A percentile compares a stretch with the other conserved stretches of the same genome.
Evolutionary conservation across 441 rosid genomes (phyloP).

Genomic region (Euphorbia corollata): DNA sequence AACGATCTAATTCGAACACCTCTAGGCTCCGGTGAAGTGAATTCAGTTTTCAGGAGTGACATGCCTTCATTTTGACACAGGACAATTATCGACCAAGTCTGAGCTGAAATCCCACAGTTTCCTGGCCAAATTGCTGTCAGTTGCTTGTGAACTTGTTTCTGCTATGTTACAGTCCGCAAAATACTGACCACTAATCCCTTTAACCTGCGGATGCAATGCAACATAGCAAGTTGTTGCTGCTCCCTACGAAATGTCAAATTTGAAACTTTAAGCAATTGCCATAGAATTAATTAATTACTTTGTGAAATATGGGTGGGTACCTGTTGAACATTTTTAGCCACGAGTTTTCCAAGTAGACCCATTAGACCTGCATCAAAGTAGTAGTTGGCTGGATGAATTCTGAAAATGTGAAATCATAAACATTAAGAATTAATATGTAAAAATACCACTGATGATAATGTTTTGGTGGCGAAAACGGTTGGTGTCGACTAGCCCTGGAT

Average conservation of each 20-base stretch:
- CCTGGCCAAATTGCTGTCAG: constrained; percentile 25
- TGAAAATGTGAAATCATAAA: neutral
- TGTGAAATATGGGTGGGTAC: constrained; percentile 18
- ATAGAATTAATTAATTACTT: neutral
- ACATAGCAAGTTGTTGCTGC: constrained; percentile 48
- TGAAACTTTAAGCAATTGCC: neutral
- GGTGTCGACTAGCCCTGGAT: constrained; percentile 38
- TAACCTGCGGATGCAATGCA: constrained; percentile 46
- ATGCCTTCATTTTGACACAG: neutral
- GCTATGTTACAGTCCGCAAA: constrained; percentile 36
- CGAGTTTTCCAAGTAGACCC: constrained; percentile 26
- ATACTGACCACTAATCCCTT: constrained; percentile 30
- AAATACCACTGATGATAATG: constrained; percentile 24
- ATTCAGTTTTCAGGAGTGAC: neutral
- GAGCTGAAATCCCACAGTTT: constrained; percentile 42
- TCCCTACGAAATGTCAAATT: constrained; percentile 24
- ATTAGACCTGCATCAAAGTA: constrained; percentile 29
- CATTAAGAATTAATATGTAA: neutral
- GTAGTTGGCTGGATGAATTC: neutral
- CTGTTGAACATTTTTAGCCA: constrained; percentile 35
- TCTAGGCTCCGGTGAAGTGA: no score
- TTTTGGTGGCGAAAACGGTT: constrained; percentile 31
- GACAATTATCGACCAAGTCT: constrained; percentile 20
- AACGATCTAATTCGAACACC: no score
- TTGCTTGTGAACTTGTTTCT: constrained; percentile 28